Percentiles rank a stretch among this genome's conserved stretches.
Conservation (phyloP, 1,139 yeast genomes). For the Suhomyces bokatorum region DNA sequence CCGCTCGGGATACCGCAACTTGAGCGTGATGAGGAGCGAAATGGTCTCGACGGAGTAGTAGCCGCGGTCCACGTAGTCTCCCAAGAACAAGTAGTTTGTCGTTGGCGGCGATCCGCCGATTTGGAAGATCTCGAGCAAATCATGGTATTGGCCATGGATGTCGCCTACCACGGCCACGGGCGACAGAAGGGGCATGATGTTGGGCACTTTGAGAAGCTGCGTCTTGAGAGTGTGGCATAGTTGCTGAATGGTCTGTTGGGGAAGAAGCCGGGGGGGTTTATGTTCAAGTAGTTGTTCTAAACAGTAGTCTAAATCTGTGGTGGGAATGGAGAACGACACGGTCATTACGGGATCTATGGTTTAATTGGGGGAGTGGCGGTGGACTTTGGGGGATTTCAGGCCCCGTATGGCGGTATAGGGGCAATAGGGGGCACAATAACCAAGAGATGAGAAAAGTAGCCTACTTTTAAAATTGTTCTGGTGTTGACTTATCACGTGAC, state of each 20-base stretch:
- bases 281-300: conserved; percentile 44
- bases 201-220: conserved; percentile 46
- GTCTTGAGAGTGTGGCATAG: conserved; percentile 46
- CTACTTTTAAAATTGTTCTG: no score
- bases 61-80: conserved; percentile 92
- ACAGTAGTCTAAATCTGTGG: conserved; percentile 46
- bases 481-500: no score
- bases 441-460: no score
- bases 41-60: conserved; percentile 91
- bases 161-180: conserved; percentile 99
- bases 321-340: conserved; percentile 34
- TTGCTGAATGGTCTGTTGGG: conserved; percentile 42
- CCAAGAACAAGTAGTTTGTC: conserved; percentile 87
- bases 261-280: conserved; percentile 46
- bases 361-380: neutral
- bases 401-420: neutral
- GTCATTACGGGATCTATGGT: conserved; percentile 27
- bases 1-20: conserved; percentile 81
- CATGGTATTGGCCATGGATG: conserved; percentile 97
- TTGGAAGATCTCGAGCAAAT: conserved; percentile 82
- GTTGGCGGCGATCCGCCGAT: conserved; percentile 94
- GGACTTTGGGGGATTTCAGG: conserved; percentile 1
- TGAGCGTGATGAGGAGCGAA: conserved; percentile 75
- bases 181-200: conserved; percentile 77
- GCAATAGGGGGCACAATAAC: no score